These are phyloP conservation scores for Sporisorium scitamineum DNA, from an alignment of 1,284 basidiomycete species.

Conservation along the genomic window DNA sequence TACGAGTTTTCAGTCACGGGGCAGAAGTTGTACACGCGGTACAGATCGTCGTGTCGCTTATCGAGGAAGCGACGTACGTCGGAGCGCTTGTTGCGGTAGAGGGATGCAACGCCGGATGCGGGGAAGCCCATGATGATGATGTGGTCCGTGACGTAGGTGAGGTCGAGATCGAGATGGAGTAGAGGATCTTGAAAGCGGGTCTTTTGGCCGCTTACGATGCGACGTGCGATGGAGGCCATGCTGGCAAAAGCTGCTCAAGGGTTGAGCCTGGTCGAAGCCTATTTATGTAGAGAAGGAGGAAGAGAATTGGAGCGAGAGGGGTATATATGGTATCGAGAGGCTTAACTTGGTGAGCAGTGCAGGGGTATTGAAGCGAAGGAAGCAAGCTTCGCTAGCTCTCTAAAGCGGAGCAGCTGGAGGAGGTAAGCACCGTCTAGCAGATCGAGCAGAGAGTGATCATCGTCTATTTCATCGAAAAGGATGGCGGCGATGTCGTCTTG, in stretches of 20 bases:
- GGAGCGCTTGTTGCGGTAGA: conserved; percentile 83
- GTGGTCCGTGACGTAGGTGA: conserved; percentile 78
- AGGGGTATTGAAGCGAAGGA: neutral
- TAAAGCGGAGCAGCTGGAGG: neutral
- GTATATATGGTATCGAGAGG: neutral
- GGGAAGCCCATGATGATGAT: conserved; percentile 89
- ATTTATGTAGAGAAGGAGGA: neutral
- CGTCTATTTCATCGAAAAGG: neutral
- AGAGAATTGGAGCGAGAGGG: neutral
- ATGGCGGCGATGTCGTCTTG: neutral
- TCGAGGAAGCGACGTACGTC: conserved; percentile 84
- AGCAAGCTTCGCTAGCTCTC: neutral
- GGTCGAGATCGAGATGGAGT: conserved; percentile 80
- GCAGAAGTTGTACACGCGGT: conserved; percentile 85
- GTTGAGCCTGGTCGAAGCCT: neutral
- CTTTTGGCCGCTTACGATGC: conserved; percentile 75
- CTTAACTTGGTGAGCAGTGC: neutral
- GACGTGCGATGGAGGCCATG: conserved; percentile 61
- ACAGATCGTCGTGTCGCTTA: conserved; percentile 79
- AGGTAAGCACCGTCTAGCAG: neutral
- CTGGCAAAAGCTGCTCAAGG: neutral
- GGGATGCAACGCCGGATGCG: conserved; percentile 80
- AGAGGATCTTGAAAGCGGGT: conserved; percentile 80
- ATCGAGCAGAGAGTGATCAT: neutral
- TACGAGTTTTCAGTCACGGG: conserved; percentile 71